Evolutionary conservation across 345 rosid genomes (phyloP), one percentile per base, ranked within the genome.

Genomic region (Noccaea bulbosa): DNA sequence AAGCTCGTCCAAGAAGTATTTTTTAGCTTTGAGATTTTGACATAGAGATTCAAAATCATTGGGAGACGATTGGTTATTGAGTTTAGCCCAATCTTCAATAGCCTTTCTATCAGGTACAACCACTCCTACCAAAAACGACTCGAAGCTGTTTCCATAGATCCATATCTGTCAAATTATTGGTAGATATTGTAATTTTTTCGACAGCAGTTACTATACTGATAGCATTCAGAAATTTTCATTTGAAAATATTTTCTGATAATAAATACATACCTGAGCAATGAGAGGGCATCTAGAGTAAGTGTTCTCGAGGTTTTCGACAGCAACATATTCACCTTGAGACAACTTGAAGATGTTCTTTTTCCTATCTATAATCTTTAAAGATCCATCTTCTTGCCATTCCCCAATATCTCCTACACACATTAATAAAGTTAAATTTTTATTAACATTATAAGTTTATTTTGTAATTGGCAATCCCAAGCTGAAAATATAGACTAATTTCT

Each of bases 321-420:
- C 96, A 73, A 94, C 85, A 58, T 94, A 94, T 85, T 94, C 99
- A 17, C 96, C 97, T 74, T 94, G 97, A 16, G 97, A 91, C 49
- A 91, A 86, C 85, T 91, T 91, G 68, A 94, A 94, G 65, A 94
- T 91, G 81, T 93, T 93, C 90, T 91, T 91, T 39, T 93, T 87
- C 78, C 97, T 86, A 80, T 91, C 97, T 17, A 93, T 85, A 52
- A 93, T 86, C 81, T 93, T 93, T 96, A 93, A 76, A 6, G 92
- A 77, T 74, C 98, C 98, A 76, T 85, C 83, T 10, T 86, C 81
- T 77, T 91, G 96, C 97, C 84, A 80, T 65, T 93, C 97, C 48
- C 97, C 98, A 43, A 93, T 83, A 78, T 93, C 98, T 62, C 98
- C 98, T 92, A 73, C 46, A 39, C 9, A 32, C 0, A 14, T 34